Evolutionary conservation across 768 basidiomycete species (phyloP).

Genomic region (Pisolithus sp.): DNA sequence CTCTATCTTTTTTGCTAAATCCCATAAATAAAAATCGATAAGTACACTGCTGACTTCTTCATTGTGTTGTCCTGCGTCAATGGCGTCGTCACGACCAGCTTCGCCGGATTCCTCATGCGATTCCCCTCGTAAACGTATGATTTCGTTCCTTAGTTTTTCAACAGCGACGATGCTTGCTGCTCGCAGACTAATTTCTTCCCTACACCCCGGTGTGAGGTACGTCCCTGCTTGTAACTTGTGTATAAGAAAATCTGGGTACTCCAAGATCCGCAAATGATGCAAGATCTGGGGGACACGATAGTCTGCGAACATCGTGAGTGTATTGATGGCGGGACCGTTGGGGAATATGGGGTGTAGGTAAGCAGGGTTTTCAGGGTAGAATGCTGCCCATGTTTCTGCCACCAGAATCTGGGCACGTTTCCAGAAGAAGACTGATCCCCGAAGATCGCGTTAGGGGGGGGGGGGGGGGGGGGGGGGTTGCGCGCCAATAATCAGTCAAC

Average conservation of each 20-base stretch:
- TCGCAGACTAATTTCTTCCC: conserved; percentile 74
- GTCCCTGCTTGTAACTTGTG: conserved; percentile 40
- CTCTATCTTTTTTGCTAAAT: conserved; percentile 74
- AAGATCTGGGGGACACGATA: conserved; percentile 89
- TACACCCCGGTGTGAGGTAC: conserved; percentile 47
- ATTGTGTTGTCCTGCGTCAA: conserved; percentile 15
- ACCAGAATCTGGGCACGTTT: conserved; percentile 90
- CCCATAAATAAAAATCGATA: conserved; percentile 91
- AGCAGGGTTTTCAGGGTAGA: conserved; percentile 52
- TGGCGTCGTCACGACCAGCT: conserved; percentile 19
- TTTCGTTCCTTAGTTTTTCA: conserved; percentile 61
- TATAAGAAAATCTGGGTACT: conserved; percentile 61
- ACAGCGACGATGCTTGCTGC: conserved; percentile 76
- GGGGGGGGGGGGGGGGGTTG: too few relatives aligned
- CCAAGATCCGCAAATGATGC: conserved; percentile 72
- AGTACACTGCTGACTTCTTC: conserved; percentile 61
- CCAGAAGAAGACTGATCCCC: conserved; percentile 65
- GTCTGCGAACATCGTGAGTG: conserved; percentile 92
- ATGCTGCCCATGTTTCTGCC: conserved; percentile 89
- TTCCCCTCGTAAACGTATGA: conserved; percentile 28
- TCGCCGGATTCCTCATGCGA: too few relatives aligned
- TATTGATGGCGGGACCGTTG: conserved; percentile 53
- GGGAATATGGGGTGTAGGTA: conserved; percentile 71
- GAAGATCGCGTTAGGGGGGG: too few relatives aligned
- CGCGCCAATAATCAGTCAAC: too few relatives aligned